Evolutionary conservation across 345 rosid genomes (phyloP).

Genomic region (Trapa bicornis): DNA sequence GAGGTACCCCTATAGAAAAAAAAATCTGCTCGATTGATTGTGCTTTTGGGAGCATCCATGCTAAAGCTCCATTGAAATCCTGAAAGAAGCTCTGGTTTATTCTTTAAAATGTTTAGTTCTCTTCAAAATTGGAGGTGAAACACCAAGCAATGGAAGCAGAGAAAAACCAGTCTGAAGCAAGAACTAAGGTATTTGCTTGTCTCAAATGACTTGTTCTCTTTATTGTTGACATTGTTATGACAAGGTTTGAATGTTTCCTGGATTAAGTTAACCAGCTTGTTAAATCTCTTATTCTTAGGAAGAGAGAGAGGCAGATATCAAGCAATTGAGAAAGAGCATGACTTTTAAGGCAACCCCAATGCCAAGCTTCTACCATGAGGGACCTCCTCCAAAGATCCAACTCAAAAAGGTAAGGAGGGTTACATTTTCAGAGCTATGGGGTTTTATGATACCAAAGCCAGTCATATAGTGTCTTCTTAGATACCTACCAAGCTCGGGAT

Average conservation of each 20-base stretch:
- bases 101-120: constrained; percentile 32
- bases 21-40: background rate
- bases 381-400: constrained; percentile 70
- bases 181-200: constrained; percentile 44
- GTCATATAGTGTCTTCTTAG: background rate
- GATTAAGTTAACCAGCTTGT: background rate
- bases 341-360: constrained; percentile 74
- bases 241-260: background rate
- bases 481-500: background rate
- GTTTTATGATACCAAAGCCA: background rate
- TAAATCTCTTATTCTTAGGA: background rate
- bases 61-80: background rate
- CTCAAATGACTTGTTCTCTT: background rate
- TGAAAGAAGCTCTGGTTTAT: background rate
- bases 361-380: constrained; percentile 83
- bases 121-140: constrained; percentile 67
- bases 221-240: background rate
- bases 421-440: background rate
- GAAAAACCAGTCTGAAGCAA: constrained; percentile 44
- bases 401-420: constrained; percentile 58
- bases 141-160: constrained; percentile 70
- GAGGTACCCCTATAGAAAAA: constrained; percentile 32
- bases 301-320: constrained; percentile 82
- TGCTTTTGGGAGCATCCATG: background rate
- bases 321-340: constrained; percentile 75